Evolutionary conservation across 192 early-diverging fungal species (phyloP), one percentile per base, ranked within the genome.

Genomic region (Coemansia sp.): DNA sequence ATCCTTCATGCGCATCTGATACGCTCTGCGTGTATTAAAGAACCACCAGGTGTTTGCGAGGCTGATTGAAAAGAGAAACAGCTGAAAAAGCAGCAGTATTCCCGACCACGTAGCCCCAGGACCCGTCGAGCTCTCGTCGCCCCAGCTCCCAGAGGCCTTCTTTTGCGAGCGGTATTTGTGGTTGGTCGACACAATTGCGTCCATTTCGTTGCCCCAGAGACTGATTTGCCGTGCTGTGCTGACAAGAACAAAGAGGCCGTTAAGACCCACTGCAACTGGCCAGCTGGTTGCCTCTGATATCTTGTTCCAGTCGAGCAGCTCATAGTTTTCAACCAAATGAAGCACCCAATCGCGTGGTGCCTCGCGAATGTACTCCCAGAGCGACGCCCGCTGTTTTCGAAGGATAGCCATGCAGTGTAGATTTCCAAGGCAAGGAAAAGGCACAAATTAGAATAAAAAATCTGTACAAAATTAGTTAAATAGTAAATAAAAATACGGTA

Each of bases 301-400:
- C 11, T 38, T 50, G 55, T 51, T 71, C 73, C 73, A 77, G 58
- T 77, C 67, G 11, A 77, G 48, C 18, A 77, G 50, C 49, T 77
- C 67, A 49, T 77, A 77, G 55, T 77, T 67, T 23, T 77, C 73
- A 9, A 54, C 41, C 34, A 70, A 38, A 20, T 65, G 55, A 35
- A 70, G 39, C 30, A 71, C 42, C 67, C 67, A 70, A 59, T 77
- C 73, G 18, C 67, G 67, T 15, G 67, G 60, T 17, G 53, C 52
- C 24, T 73, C 70, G 44, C 58, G 63, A 9, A 73, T 36, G 3
- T 48, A 35, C 8, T 58, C 58, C 72, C 72, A 75, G 34, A 75
- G 53, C n/a, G 60, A 48, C 13, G 49, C 38, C 10, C 43, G 55
- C 28, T 55, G 60, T 41, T 40, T 58, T 17, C 65, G 45, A 52